Base-by-base conservation (phyloP, 345 rosid genomes). In the Atalantia buxifolia region DNA sequence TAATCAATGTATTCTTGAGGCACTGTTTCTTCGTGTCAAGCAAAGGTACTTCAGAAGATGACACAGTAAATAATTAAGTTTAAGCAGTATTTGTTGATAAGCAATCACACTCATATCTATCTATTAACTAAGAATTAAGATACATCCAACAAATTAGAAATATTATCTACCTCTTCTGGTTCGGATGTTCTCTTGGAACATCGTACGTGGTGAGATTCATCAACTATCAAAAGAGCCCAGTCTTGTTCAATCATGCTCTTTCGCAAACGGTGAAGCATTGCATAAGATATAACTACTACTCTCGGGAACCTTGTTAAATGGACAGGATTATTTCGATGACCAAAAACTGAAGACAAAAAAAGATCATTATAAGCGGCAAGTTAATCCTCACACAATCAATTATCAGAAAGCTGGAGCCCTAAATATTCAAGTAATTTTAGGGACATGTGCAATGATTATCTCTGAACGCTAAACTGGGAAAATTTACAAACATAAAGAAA, bases 121-220 rank as follows among this genome's bases (percentile, higher is more conserved):
- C 33, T 45, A 63, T 27, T 24, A 78, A 64, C 70, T 24, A 31
- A 74, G 66, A 22, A 13, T 33, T 56, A 40, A 73, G 25, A 25
- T 22, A 18, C 18, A 30, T 63, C 38, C 53, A 78, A 45, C 56
- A 50, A 72, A 53, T 69, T 66, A 40, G 59, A 42, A 48, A 42
- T 4, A 61, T n/a, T 35, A 33, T 31, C 48, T 86, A 95, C 99
- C 96, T 95, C 98, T 79, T 83, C 81, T 9, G 98, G 74, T 77
- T 95, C 99, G 48, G 91, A 78, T 71, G 79, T 84, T 76, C 87
- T 95, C 84, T 86, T 89, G 45, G 98, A 90, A 80, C 93, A 91
- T 12, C 98, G 92, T 48, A 93, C 66, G 81, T 93, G 96, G 82
- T 95, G 99, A 79, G 99, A 95, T 85, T 95, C 99, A 83, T 95